A percentile compares a stretch with the other conserved stretches of the same genome.
Conservation (phyloP, 306 rosid genomes). For the Prunus campanulata region DNA sequence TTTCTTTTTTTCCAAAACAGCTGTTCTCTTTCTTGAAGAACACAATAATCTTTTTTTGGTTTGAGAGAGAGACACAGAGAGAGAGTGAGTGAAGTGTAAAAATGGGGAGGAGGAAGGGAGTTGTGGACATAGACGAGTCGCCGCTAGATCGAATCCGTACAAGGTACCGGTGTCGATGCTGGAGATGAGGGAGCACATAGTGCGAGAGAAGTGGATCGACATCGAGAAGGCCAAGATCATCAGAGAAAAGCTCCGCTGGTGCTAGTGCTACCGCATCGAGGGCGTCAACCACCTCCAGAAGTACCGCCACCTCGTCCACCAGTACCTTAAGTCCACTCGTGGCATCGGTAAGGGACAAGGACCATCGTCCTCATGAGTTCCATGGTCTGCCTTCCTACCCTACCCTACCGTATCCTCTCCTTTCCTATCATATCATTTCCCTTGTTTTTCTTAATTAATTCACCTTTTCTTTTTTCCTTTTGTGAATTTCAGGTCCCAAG, state of each 20-base stretch:
- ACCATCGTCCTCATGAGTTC: constrained; percentile 77
- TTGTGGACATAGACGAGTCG: constrained; percentile 52
- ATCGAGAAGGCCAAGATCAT: constrained; percentile 93
- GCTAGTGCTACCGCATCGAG: constrained; percentile 81
- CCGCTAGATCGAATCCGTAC: constrained; percentile 88
- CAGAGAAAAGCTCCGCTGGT: constrained; percentile 72
- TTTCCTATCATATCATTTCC: not conserved
- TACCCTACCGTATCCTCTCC: too few species aligned
- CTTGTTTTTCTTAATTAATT: constrained; percentile 1
- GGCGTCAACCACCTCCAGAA: constrained; percentile 93
- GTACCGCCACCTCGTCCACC: constrained; percentile 82
- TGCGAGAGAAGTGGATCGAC: constrained; percentile 92
- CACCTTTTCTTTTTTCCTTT: constrained; percentile 14
- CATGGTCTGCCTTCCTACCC: constrained; percentile 48
- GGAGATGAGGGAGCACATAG: constrained; percentile 93
- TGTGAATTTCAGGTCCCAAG: constrained; percentile 55
- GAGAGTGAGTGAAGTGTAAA: not conserved
- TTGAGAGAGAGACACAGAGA: not conserved
- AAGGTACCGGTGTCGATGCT: constrained; percentile 94
- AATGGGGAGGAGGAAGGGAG: constrained; percentile 34
- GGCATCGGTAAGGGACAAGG: constrained; percentile 99
- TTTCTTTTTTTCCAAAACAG: too few species aligned
- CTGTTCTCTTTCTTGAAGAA: too few species aligned
- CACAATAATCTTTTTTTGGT: too few species aligned
- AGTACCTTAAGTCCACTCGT: constrained; percentile 90